Conservation (phyloP, 495 filamentous ascomycete genomes). For the Physcia stellaris region DNA sequence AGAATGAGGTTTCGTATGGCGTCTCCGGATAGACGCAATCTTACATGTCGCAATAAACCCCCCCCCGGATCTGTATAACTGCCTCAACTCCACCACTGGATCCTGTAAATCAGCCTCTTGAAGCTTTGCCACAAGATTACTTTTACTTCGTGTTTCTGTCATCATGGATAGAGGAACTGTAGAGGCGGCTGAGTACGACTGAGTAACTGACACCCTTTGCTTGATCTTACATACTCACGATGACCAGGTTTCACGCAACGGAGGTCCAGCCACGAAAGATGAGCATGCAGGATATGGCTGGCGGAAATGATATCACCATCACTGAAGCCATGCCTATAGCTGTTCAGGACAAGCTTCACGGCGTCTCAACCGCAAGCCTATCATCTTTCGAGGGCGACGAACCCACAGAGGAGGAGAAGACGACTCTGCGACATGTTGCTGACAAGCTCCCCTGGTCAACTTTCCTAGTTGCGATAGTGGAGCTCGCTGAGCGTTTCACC, state of each 20-base stretch:
- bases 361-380: background rate
- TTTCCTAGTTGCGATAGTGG: constrained; percentile 46
- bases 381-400: background rate
- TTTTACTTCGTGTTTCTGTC: too few relatives aligned
- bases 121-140: too few relatives aligned
- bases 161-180: too few relatives aligned
- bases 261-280: background rate
- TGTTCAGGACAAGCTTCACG: background rate
- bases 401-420: constrained; percentile 32
- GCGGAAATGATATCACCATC: background rate
- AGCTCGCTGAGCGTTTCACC: constrained; percentile 50
- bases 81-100: too few relatives aligned
- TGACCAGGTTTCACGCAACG: background rate
- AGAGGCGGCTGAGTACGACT: too few relatives aligned
- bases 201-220: too few relatives aligned
- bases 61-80: too few relatives aligned
- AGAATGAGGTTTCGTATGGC: too few relatives aligned
- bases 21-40: too few relatives aligned
- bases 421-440: constrained; percentile 33
- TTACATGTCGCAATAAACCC: too few relatives aligned
- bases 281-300: background rate
- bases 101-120: too few relatives aligned
- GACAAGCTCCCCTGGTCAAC: constrained; percentile 41
- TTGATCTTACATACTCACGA: too few relatives aligned
- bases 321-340: background rate